Evolutionary conservation across 2,329 filamentous ascomycete genomes (phyloP), one percentile per base, ranked within the genome.

Genomic region (Fonsecaea multimorphosa): DNA sequence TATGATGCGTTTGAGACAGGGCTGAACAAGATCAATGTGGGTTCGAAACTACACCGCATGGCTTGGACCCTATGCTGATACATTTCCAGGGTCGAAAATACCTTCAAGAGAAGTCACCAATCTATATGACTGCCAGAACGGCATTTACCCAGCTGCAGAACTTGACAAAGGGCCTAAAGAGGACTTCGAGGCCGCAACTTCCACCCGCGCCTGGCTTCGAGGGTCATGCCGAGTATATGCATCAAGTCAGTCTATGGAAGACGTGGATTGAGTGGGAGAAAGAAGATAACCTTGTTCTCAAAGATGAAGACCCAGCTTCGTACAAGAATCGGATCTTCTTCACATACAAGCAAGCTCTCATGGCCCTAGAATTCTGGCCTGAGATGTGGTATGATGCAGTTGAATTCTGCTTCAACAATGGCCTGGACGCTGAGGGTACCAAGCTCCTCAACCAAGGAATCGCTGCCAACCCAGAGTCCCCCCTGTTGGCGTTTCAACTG

Each of bases 1-100:
- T 99, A 99, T 75, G 93, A 98, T 76, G 89, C 91, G 71, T 99
- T 99, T 74, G 95, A 99, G 79, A 93, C 95, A 86, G 87, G 89
- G 5, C 79, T 97, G 65, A 97, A 97, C 82, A 98, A 97, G 78
- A 87, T 92, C 71, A 96, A 93, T 49, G 91, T 93, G 84, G 75
- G 86, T 80, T 32, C 16, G 5, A 32, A 31, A 38, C 14, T 46
- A 27, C 14, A 29, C 66, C 7, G 32, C 4, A n/a, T 38, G 32
- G 27, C 52, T 44, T 51, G n/a, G 51, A 52, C 34, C 27, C 46
- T 62, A 53, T 44, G 19, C 58, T 69, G 63, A 71, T 36, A 44
- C 67, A 51, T 61, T 52, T n/a, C 2, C 68, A 94, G 91, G 95
- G 92, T 49, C 91, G 94, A 27, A 98, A 98, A 78, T 93, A 96